Base-by-base conservation (phyloP, 1,139 yeast genomes). In the Blastobotrys illinoisensis region DNA sequence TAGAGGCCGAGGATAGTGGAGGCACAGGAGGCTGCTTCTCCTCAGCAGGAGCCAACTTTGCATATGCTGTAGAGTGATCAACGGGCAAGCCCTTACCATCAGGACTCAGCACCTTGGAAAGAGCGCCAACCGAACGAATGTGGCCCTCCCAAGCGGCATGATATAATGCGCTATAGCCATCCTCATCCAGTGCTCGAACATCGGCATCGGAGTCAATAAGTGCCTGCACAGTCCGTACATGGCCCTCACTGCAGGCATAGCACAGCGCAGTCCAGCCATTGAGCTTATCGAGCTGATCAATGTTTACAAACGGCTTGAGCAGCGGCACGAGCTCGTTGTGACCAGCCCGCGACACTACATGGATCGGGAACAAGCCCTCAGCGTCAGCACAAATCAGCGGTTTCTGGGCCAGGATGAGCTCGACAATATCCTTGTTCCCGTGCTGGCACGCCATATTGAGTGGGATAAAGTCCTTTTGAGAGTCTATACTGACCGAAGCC, bases 121-220 rank as follows among this genome's bases (percentile, higher is more conserved):
- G 73, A 28, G 84, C 85, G 68, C 88, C 86, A 61, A 91, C 74
- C 2, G 89, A 93, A 20, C 77, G 80, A 46, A 89, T 82, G 66
- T 90, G 93, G 14, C 99, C 98, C 68, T 91, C 97, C 80, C 96
- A 88, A 26, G 91, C 87, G 49, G 98, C 93, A 67, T 91, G 88
- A 67, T 88, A 93, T 50, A 91, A 73, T 0, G 96, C 96, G 55
- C 86, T 82, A 62, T 80, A 81, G 1, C 93, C 89, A 60, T 89
- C 89, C 58, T 86, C 95, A 70, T 93, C 99, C n/a, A 82, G 76
- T 18, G 86, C 70, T 58, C 81, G 80, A 53, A 86, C 77, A 56
- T 81, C 79, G 0, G 97, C 97, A 3, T 93, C 90, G 54, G 77
- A 80, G 36, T 80, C 79, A 14, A 93, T 79, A 54, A 93, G 76